A percentile compares a stretch with the other conserved stretches of the same genome.
These are phyloP conservation scores for Russula abietina DNA, from an alignment of 768 basidiomycete species.

Conservation along the genomic window DNA sequence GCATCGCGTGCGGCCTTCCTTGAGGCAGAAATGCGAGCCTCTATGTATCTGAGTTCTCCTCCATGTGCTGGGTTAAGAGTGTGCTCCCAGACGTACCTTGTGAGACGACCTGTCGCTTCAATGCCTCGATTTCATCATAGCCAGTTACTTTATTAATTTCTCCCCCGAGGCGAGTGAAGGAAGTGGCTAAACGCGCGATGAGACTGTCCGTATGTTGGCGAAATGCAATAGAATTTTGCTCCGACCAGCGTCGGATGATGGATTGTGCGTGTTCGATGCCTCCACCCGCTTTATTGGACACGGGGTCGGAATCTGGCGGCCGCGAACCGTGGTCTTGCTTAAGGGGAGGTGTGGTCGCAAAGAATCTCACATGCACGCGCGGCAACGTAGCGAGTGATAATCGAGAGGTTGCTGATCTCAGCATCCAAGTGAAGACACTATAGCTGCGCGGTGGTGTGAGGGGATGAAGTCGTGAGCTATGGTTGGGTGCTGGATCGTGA, in stretches of 20 bases:
- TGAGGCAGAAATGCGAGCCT: slow-evolving; percentile 62
- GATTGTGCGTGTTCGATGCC: slow-evolving; percentile 6
- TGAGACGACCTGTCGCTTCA: slow-evolving; percentile 70
- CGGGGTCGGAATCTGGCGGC: background rate
- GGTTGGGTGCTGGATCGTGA: background rate
- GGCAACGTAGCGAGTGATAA: background rate
- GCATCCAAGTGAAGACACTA: slow-evolving; percentile 9
- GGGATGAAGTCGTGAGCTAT: background rate
- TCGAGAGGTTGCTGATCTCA: slow-evolving; percentile 9
- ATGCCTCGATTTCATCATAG: slow-evolving; percentile 80
- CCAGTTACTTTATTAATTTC: slow-evolving; percentile 86
- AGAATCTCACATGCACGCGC: slow-evolving; percentile 1
- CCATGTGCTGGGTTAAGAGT: background rate
- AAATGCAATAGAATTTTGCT: slow-evolving; percentile 34
- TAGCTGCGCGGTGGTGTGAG: background rate
- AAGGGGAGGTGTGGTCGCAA: background rate
- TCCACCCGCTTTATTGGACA: background rate
- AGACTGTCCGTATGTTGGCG: slow-evolving; percentile 54
- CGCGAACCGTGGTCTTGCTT: slow-evolving; percentile 3
- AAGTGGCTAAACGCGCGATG: slow-evolving; percentile 48
- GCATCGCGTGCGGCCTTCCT: slow-evolving; percentile 63
- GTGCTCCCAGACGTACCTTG: slow-evolving; percentile 54
- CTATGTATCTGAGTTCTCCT: slow-evolving; percentile 38
- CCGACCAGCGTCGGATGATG: slow-evolving; percentile 41
- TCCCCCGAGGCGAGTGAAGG: slow-evolving; percentile 67